Evolutionary conservation across 1,284 basidiomycete species (phyloP).

Genomic region (Ceratobasidium sp.): DNA sequence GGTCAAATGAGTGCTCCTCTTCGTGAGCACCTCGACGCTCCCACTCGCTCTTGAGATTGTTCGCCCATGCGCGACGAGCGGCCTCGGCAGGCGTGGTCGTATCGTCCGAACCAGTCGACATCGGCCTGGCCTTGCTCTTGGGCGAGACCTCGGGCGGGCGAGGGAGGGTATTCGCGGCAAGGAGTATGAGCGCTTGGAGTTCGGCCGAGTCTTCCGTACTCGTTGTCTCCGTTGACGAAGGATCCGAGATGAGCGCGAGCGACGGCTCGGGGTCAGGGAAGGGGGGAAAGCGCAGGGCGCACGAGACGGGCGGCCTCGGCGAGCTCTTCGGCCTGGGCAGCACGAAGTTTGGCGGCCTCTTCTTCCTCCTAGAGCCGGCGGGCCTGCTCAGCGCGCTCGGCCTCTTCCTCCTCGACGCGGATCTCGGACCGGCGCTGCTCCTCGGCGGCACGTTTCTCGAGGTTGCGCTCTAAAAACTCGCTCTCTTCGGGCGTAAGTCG

Average conservation of each 20-base stretch:
- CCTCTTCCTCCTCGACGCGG: conserved; percentile 23
- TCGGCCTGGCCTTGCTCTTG: conserved; percentile 16
- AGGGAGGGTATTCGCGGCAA: conserved; percentile 25
- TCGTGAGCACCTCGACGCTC: conserved; percentile 39
- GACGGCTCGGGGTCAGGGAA: conserved; percentile 30
- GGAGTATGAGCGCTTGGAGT: conserved; percentile 14
- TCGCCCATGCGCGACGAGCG: conserved; percentile 40
- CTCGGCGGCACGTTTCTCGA: conserved; percentile 32
- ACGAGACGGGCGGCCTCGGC: conserved; percentile 37
- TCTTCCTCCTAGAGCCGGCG: conserved; percentile 32
- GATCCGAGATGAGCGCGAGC: conserved; percentile 39
- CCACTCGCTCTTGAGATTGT: conserved; percentile 37
- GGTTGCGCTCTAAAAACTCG: conserved; percentile 33
- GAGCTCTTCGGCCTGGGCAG: conserved; percentile 41
- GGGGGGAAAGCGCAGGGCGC: conserved; percentile 39
- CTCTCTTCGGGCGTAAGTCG: conserved; percentile 23
- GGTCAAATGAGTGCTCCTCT: conserved; percentile 23
- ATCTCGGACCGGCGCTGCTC: conserved; percentile 21
- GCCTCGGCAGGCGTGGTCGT: conserved; percentile 12
- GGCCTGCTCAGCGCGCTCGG: conserved; percentile 17
- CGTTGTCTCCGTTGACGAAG: conserved; percentile 12
- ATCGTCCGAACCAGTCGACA: conserved; percentile 12
- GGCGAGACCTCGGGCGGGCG: conserved; percentile 34
- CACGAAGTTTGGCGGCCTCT: conserved; percentile 36
- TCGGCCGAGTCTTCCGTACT: conserved; percentile 12